Percentiles rank a stretch among this genome's conserved stretches.
phyloP scores from a whole-genome alignment of 192 early-diverging fungal species.

The Umbelopsis vinacea region DNA sequence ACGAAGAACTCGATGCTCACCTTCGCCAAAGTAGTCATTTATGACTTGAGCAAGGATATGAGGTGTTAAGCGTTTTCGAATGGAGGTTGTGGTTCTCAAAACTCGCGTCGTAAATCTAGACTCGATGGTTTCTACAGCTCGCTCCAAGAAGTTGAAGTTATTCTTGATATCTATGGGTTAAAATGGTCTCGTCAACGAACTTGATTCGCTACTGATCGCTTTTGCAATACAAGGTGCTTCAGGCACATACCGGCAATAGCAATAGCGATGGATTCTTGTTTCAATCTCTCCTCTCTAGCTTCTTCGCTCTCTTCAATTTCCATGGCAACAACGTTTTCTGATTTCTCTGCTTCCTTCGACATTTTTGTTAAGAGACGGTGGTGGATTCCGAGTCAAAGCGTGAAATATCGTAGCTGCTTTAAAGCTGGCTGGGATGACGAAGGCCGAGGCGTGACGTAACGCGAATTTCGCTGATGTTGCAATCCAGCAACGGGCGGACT shows the following conservation, averaged over 20 bases:
- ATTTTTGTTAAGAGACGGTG: neutral
- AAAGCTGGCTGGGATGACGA: constrained; percentile 8
- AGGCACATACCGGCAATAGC: constrained; percentile 1
- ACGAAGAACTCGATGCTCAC: constrained; percentile 33
- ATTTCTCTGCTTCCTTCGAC: constrained; percentile 27
- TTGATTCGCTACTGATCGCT: neutral
- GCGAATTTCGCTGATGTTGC: neutral
- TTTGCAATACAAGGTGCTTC: neutral
- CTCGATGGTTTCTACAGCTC: constrained; percentile 83
- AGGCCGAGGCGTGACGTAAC: constrained; percentile 10
- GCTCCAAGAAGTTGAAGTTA: constrained; percentile 82
- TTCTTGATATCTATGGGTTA: constrained; percentile 78
- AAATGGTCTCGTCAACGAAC: neutral
- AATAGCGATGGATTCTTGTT: constrained; percentile 32
- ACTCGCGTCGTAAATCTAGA: constrained; percentile 88
- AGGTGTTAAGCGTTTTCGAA: constrained; percentile 79
- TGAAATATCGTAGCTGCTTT: neutral
- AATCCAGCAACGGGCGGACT: neutral
- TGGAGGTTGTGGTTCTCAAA: constrained; percentile 75
- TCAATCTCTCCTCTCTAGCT: constrained; percentile 35
- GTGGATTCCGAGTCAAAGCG: neutral
- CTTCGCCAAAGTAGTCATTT: constrained; percentile 51
- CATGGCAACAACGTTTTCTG: constrained; percentile 32
- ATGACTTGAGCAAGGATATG: constrained; percentile 66
- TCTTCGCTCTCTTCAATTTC: constrained; percentile 39